These are phyloP conservation scores for Chaetomiaceae sp. DNA, from an alignment of 2,329 filamentous ascomycete genomes.

Conservation along the genomic window DNA sequence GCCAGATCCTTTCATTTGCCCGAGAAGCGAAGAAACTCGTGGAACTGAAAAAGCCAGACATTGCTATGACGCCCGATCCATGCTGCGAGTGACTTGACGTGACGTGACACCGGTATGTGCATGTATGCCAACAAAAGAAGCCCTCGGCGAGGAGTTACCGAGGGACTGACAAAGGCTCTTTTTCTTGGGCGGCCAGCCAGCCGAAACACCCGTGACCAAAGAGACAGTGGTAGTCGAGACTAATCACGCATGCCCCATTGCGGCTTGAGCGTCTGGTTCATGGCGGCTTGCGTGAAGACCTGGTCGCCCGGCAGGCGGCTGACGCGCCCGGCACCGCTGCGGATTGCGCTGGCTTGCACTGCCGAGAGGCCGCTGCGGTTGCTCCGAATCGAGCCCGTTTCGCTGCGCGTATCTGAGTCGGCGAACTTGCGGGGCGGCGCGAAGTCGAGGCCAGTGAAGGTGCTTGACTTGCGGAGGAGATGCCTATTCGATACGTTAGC, in stretches of 20 bases:
- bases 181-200: slow-evolving; percentile 1
- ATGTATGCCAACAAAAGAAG: neutral
- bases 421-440: slow-evolving; percentile 70
- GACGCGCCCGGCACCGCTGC: slow-evolving; percentile 77
- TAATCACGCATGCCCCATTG: slow-evolving; percentile 48
- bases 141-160: neutral
- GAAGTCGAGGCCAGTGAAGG: slow-evolving; percentile 76
- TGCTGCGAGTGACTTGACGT: slow-evolving; percentile 9
- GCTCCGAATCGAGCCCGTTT: slow-evolving; percentile 62
- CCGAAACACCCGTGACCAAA: slow-evolving; percentile 8
- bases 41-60: neutral
- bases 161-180: too few species aligned
- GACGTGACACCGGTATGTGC: slow-evolving; percentile 5
- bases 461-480: slow-evolving; percentile 66
- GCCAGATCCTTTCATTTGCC: slow-evolving; percentile 1
- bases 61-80: slow-evolving; percentile 14
- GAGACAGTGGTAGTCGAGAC: neutral
- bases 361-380: slow-evolving; percentile 73
- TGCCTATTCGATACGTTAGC: slow-evolving; percentile 44
- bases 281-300: slow-evolving; percentile 68
- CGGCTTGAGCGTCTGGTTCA: slow-evolving; percentile 56
- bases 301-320: slow-evolving; percentile 76
- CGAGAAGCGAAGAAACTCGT: slow-evolving; percentile 3
- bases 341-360: slow-evolving; percentile 63
- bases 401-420: slow-evolving; percentile 54